A percentile compares a stretch with the other conserved stretches of the same genome.
Evolutionary conservation across 2,329 filamentous ascomycete genomes (phyloP).

Genomic region (Colletotrichum cordylinicola): DNA sequence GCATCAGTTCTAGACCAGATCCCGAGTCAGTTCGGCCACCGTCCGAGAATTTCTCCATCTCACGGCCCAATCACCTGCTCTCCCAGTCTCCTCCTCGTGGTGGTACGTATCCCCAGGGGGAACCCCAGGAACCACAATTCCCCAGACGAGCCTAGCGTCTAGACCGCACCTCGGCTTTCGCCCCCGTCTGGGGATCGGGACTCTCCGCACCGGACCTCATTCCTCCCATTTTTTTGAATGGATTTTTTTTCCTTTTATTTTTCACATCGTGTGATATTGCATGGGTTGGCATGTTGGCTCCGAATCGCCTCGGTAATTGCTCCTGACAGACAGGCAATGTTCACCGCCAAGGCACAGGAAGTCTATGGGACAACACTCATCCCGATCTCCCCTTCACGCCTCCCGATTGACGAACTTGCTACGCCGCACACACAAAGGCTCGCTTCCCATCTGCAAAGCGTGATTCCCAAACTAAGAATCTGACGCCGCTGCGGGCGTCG

Average conservation of each 20-base stretch:
- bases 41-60: slow-evolving; percentile 18
- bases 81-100: background rate
- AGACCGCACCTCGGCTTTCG: slow-evolving; percentile 8
- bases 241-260: background rate
- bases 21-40: slow-evolving; percentile 15
- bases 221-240: background rate
- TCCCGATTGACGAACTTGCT: background rate
- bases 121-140: slow-evolving; percentile 10
- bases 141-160: slow-evolving; percentile 16
- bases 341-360: background rate
- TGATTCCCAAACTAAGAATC: background rate
- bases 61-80: background rate
- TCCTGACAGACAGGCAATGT: background rate
- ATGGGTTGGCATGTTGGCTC: background rate
- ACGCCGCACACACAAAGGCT: background rate
- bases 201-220: background rate
- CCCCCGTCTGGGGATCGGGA: slow-evolving; percentile 18
- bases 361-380: background rate
- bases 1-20: slow-evolving; percentile 2
- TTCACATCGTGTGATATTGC: background rate
- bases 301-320: background rate
- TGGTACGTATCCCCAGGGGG: background rate
- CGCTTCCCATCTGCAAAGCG: background rate
- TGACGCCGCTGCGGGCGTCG: background rate
- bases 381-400: too few species aligned